Evolutionary conservation across 2,329 filamentous ascomycete species (phyloP).

Genomic region (Neonectria faginata): DNA sequence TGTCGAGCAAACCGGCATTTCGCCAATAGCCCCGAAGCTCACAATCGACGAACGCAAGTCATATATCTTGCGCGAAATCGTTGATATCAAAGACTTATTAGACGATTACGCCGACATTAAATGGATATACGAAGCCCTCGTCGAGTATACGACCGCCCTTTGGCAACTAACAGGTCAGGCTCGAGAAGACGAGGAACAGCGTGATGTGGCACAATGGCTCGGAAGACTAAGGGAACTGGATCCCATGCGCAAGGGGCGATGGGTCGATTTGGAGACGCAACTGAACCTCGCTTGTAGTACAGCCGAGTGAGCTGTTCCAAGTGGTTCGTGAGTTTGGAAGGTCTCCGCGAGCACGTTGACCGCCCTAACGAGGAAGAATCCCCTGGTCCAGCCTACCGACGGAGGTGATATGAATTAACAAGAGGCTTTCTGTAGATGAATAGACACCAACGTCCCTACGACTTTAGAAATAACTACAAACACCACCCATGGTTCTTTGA

Average conservation of each 20-base stretch:
- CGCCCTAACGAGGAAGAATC: neutral
- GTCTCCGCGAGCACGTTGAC: neutral
- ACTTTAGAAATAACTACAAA: neutral
- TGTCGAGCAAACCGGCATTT: conserved; percentile 59
- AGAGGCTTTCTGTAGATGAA: neutral
- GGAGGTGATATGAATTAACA: neutral
- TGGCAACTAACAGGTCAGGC: conserved; percentile 62
- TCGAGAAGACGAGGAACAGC: conserved; percentile 54
- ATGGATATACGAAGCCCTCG: conserved; percentile 88
- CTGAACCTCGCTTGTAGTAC: conserved; percentile 36
- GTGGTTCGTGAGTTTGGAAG: neutral
- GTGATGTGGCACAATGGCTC: conserved; percentile 69
- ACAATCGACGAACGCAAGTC: conserved; percentile 68
- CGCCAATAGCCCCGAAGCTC: conserved; percentile 74
- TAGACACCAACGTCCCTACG: conserved; percentile 4
- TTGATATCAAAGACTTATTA: conserved; percentile 75
- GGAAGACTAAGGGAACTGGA: conserved; percentile 76
- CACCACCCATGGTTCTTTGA: neutral
- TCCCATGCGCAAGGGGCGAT: conserved; percentile 78
- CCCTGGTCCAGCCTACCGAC: neutral
- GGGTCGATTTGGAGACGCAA: conserved; percentile 74
- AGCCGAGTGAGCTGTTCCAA: neutral
- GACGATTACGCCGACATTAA: conserved; percentile 73
- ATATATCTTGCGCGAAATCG: conserved; percentile 78
- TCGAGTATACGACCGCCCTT: conserved; percentile 77